phyloP scores from a whole-genome alignment of 768 basidiomycete genomes.

The Mycena galopus region DNA sequence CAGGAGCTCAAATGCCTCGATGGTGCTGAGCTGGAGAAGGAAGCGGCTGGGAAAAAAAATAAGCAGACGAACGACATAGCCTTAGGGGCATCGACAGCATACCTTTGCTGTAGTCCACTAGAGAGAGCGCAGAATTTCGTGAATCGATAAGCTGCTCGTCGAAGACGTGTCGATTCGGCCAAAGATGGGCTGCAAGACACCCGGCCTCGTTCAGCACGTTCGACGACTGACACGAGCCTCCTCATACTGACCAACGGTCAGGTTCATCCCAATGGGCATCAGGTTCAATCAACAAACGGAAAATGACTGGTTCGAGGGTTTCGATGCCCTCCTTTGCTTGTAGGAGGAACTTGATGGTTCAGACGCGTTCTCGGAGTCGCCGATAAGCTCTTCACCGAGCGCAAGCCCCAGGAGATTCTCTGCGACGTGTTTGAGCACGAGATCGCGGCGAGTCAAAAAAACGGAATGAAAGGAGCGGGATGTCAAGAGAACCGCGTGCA shows the following conservation, averaged over 20 bases:
- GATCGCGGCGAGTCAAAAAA: slow-evolving; percentile 10
- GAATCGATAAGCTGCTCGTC: slow-evolving; percentile 25
- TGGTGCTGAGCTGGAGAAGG: slow-evolving; percentile 20
- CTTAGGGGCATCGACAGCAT: not conserved
- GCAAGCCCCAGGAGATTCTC: slow-evolving; percentile 23
- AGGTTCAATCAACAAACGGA: not conserved
- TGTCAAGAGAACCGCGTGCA: slow-evolving; percentile 4
- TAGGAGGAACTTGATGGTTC: slow-evolving; percentile 24
- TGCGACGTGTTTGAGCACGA: slow-evolving; percentile 18
- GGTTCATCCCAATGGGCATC: slow-evolving; percentile 13
- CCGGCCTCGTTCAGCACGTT: slow-evolving; percentile 6
- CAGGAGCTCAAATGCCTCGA: slow-evolving; percentile 20
- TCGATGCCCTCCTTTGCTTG: not conserved
- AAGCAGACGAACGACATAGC: not conserved
- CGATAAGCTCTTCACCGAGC: slow-evolving; percentile 14
- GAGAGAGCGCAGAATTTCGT: slow-evolving; percentile 16
- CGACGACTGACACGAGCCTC: not conserved
- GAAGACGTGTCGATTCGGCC: slow-evolving; percentile 17
- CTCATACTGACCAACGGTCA: slow-evolving; percentile 16
- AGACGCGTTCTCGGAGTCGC: not conserved
- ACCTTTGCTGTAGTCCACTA: slow-evolving; percentile 19
- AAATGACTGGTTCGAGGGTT: slow-evolving; percentile 14
- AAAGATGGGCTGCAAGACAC: slow-evolving; percentile 22
- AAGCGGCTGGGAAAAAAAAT: slow-evolving; percentile 1
- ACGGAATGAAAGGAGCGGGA: slow-evolving; percentile 22